phyloP scores from a whole-genome alignment of 352 stramenopile species.

The Thalassiosira livingstoniorum region DNA sequence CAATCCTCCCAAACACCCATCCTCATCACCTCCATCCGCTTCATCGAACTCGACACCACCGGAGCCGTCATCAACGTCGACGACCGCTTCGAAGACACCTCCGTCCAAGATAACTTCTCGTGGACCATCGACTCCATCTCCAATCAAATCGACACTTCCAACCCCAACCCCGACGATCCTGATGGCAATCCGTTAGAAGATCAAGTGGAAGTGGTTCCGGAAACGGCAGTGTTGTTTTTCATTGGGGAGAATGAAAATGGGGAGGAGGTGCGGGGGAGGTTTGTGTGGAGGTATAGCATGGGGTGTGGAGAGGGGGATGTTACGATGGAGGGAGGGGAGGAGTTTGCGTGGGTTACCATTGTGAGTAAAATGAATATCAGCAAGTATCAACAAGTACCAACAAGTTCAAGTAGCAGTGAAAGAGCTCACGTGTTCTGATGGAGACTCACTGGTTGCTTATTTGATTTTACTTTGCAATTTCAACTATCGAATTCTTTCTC shows the following conservation, averaged over 20 bases:
- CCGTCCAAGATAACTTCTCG: constrained; percentile 1
- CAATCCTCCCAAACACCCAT: too few relatives aligned
- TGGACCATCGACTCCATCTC: constrained; percentile 14
- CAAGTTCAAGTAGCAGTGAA: neutral
- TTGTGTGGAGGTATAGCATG: constrained; percentile 31
- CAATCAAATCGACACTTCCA: constrained; percentile 7
- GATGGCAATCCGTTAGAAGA: constrained; percentile 5
- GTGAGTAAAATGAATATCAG: neutral
- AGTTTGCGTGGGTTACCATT: constrained; percentile 32
- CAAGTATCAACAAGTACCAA: neutral
- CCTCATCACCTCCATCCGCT: constrained; percentile 40
- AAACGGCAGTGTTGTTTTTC: constrained; percentile 7
- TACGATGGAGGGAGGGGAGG: constrained; percentile 13
- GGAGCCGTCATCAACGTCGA: constrained; percentile 20
- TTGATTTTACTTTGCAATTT: neutral
- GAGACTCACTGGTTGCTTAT: neutral
- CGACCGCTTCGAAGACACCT: constrained; percentile 6
- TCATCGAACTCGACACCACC: constrained; percentile 22
- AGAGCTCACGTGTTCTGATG: neutral
- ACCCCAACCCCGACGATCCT: neutral
- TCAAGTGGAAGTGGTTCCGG: constrained; percentile 20
- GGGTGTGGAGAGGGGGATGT: constrained; percentile 19
- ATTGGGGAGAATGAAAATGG: constrained; percentile 20
- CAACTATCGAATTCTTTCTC: neutral
- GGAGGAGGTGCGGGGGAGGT: constrained; percentile 19